Evolutionary conservation across 106 monocot genomes (phyloP).

Genomic region (Xerophyta viscosa): DNA sequence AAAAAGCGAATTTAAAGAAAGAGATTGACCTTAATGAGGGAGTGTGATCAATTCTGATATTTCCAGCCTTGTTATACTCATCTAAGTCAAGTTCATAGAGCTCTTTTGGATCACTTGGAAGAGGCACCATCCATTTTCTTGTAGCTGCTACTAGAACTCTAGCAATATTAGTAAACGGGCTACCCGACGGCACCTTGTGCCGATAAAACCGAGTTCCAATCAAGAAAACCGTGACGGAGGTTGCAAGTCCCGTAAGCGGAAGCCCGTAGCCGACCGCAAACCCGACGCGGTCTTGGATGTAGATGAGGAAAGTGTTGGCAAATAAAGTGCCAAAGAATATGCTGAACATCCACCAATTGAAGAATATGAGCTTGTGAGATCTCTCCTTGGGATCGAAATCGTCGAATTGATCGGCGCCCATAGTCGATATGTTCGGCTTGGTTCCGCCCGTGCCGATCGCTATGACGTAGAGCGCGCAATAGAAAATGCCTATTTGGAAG

Average conservation of each 20-base stretch:
- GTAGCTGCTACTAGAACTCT: conserved; percentile 25
- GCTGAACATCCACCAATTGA: conserved; percentile 99
- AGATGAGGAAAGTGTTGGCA: conserved; percentile 63
- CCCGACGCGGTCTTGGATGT: conserved; percentile 69
- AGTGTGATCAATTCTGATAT: conserved; percentile 14
- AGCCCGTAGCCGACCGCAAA: conserved; percentile 57
- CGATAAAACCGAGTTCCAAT: conserved; percentile 31
- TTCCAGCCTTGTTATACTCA: conserved; percentile 12
- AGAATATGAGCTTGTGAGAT: conserved; percentile 70
- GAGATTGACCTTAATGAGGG: conserved; percentile 8
- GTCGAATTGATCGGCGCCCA: conserved; percentile 92
- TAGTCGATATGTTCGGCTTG: conserved; percentile 82
- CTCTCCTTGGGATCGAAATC: conserved; percentile 61
- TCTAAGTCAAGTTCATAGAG: conserved; percentile 20
- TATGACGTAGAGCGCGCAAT: conserved; percentile 63
- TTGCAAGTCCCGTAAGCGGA: conserved; percentile 27
- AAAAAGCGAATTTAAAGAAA: not conserved
- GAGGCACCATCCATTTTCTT: conserved; percentile 12
- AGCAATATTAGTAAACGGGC: conserved; percentile 32
- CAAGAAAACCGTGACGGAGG: conserved; percentile 21
- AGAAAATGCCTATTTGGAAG: conserved; percentile 68
- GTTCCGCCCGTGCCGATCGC: conserved; percentile 79
- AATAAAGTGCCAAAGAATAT: conserved; percentile 81
- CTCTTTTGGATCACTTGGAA: conserved; percentile 21
- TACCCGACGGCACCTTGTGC: conserved; percentile 26